phyloP scores from a whole-genome alignment of 176 grass and related monocot species.

The Neostapfia colusana region DNA sequence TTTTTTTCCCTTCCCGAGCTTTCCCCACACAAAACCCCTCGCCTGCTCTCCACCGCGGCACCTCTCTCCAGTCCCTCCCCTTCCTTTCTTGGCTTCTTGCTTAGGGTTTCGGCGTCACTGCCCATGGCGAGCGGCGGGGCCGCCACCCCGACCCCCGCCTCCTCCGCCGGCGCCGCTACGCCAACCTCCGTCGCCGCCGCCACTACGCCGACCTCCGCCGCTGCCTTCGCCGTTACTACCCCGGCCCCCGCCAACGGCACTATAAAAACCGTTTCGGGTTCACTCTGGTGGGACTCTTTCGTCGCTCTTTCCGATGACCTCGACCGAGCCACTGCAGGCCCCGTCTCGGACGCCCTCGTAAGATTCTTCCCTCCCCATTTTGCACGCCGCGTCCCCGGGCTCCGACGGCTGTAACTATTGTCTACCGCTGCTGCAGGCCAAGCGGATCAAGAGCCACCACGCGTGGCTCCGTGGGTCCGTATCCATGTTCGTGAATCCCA shows the following conservation, averaged over 20 bases:
- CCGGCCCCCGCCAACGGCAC: neutral
- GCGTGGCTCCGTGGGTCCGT: constrained; percentile 68
- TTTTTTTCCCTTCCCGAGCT: no score
- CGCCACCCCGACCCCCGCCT: neutral
- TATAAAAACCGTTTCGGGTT: constrained; percentile 46
- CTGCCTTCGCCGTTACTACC: neutral
- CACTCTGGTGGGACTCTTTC: constrained; percentile 94
- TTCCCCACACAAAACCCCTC: neutral
- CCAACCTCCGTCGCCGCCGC: neutral
- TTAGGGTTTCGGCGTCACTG: constrained; percentile 42
- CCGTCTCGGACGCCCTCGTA: constrained; percentile 62
- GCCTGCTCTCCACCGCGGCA: neutral
- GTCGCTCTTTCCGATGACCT: constrained; percentile 73
- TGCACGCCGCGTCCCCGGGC: neutral
- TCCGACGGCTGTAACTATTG: neutral
- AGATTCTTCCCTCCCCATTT: neutral
- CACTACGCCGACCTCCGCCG: neutral
- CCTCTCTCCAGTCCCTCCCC: neutral
- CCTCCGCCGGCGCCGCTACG: neutral
- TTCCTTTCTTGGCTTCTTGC: neutral
- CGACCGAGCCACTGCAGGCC: constrained; percentile 52
- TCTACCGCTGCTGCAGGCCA: constrained; percentile 45
- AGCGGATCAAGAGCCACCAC: constrained; percentile 64
- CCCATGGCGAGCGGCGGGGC: constrained; percentile 61
- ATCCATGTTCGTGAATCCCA: constrained; percentile 60